Base-by-base conservation (phyloP, 208 protist genomes). In the Porcisia hertigi region DNA sequence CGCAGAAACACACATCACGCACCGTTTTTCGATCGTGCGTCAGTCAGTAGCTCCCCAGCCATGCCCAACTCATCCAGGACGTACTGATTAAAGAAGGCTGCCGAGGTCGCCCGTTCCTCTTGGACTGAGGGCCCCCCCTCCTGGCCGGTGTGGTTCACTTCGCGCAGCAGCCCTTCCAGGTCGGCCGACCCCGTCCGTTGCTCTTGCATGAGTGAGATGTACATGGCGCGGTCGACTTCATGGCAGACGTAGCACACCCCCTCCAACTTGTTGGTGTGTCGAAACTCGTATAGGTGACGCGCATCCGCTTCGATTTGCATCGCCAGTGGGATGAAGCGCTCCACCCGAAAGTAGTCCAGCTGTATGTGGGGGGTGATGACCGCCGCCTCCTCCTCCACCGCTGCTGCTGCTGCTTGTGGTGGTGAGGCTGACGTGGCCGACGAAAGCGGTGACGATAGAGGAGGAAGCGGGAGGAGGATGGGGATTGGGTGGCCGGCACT, bases 231-330 rank as follows among this genome's bases (percentile, higher is more conserved):
- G 66, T 97, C 93, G 36, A 90, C 87, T 58, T 94, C 88, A 54
- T 82, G 77, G 74, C 87, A 92, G n/a, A 94, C 85, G 76, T 93
- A 97, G 78, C 85, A 91, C 23, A 97, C 84, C 1, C 89, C 91
- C 67, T 97, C 93, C 12, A 97, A 82, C 57, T 93, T 86, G 78
- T 97, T 97, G 8, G 88, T 76, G 5, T 69, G 12, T 8, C 89
- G 86, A 69, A 93, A 91, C 67, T 94, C 88, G 79, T 88, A 95
- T 39, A 97, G 71, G 69, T 97, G 93, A 49, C 91, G 88, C 39
- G 91, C 93, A 72, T 97, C 93, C 0, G 93, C 93, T 64, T 95
- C 89, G 25, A 97, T 95, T 76, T 97, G 93, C 93, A 97, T 95
- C 25, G 91, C 77, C 20, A 97, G 71, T 3, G 93, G 93, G 63